A percentile compares a stretch with the other conserved stretches of the same genome.
Conservation (phyloP, 1,284 basidiomycete genomes). For the Mrakiaceae sp. region DNA sequence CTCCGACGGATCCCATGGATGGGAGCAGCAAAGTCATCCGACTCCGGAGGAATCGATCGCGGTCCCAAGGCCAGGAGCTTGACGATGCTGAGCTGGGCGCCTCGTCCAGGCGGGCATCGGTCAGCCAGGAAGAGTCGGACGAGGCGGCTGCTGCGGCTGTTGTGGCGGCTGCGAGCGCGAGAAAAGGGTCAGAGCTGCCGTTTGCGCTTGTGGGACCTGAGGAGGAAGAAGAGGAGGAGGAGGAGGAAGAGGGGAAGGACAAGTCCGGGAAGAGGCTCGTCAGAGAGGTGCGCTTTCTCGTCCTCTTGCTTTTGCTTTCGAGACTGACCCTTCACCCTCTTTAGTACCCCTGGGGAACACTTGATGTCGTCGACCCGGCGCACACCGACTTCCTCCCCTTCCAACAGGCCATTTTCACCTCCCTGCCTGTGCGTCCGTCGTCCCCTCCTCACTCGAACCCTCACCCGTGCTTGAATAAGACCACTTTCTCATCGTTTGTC, state of each 20-base stretch:
- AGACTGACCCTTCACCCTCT: neutral
- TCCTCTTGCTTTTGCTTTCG: neutral
- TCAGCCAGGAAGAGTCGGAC: too few relatives aligned
- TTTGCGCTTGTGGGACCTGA: neutral
- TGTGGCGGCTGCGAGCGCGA: neutral
- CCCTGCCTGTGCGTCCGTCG: conserved; percentile 18
- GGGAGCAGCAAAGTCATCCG: too few relatives aligned
- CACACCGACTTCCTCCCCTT: neutral
- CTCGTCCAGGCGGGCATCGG: too few relatives aligned
- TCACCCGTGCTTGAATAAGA: neutral
- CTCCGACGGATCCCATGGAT: too few relatives aligned
- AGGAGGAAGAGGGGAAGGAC: neutral
- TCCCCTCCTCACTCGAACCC: neutral
- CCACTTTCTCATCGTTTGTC: neutral
- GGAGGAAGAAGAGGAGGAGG: neutral
- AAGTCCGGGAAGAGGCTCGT: neutral
- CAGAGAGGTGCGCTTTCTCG: neutral
- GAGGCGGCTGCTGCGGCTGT: too few relatives aligned
- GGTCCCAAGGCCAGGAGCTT: neutral
- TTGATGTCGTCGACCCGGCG: conserved; percentile 18
- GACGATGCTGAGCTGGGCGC: neutral
- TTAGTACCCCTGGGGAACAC: conserved; percentile 28
- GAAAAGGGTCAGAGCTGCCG: neutral
- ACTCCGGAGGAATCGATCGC: neutral
- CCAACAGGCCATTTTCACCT: conserved; percentile 24